These are phyloP conservation scores for Oryza officinalis DNA, from an alignment of 176 grass and related monocot genomes.

Conservation along the genomic window DNA sequence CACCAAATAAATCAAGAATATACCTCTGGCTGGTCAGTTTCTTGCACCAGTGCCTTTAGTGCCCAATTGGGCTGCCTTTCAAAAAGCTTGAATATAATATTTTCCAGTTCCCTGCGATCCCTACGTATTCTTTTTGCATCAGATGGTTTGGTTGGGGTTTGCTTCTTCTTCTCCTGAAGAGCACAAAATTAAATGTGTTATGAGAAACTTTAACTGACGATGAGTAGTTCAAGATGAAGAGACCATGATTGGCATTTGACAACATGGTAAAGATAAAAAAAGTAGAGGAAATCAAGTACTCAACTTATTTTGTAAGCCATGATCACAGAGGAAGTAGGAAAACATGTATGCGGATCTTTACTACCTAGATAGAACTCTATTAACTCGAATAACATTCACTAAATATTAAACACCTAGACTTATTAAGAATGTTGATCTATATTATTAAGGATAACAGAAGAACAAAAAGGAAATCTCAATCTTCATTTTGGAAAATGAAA, in stretches of 20 bases:
- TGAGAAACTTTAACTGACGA: slow-evolving; percentile 2
- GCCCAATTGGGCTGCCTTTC: slow-evolving; percentile 94
- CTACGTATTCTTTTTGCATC: slow-evolving; percentile 87
- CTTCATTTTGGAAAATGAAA: background rate
- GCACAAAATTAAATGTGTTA: slow-evolving; percentile 15
- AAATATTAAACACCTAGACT: background rate
- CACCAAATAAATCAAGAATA: background rate
- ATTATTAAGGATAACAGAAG: background rate
- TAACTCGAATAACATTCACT: background rate
- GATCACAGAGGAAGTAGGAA: background rate
- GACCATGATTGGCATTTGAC: background rate
- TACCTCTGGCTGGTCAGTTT: slow-evolving; percentile 97
- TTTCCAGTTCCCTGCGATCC: slow-evolving; percentile 80
- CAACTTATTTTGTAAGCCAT: background rate
- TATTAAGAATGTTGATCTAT: background rate
- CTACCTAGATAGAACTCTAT: background rate
- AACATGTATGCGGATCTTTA: background rate
- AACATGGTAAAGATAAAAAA: background rate
- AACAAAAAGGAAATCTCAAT: background rate
- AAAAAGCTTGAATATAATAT: slow-evolving; percentile 96
- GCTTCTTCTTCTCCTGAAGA: slow-evolving; percentile 77
- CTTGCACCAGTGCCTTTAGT: slow-evolving; percentile 81
- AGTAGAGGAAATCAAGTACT: background rate
- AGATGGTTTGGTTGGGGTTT: slow-evolving; percentile 65
- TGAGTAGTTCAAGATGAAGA: background rate